Evolutionary conservation across 768 basidiomycete species (phyloP).

Genomic region (Macrolepiota dolichaula): DNA sequence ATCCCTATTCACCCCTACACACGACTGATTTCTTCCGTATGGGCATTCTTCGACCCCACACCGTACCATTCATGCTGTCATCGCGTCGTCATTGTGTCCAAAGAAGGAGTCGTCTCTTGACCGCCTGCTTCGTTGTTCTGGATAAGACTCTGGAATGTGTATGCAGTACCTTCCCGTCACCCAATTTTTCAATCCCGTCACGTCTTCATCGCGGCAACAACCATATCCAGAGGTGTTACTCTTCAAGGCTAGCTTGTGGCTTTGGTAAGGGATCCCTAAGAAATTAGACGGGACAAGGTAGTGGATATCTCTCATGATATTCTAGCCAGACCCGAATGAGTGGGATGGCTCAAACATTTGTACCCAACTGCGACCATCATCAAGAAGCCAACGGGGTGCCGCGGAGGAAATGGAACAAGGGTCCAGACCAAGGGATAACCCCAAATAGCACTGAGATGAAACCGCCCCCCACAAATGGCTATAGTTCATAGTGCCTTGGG

Average conservation of each 20-base stretch:
- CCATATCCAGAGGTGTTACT: background rate
- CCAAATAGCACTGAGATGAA: background rate
- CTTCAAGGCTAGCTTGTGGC: too few relatives aligned
- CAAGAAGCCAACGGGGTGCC: too few relatives aligned
- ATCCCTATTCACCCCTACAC: background rate
- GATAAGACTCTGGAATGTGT: background rate
- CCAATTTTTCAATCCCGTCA: background rate
- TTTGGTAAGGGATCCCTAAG: too few relatives aligned
- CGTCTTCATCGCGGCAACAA: background rate
- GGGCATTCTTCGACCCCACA: too few relatives aligned
- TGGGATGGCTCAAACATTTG: too few relatives aligned
- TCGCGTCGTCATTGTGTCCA: background rate
- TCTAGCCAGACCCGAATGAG: too few relatives aligned
- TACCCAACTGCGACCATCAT: too few relatives aligned
- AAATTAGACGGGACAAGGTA: too few relatives aligned
- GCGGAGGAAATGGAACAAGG: background rate
- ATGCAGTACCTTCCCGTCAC: background rate
- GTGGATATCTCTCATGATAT: too few relatives aligned
- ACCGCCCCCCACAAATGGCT: too few relatives aligned
- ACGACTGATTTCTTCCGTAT: too few relatives aligned
- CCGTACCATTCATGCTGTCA: background rate
- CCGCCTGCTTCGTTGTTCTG: background rate
- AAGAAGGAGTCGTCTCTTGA: background rate
- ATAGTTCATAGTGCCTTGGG: background rate
- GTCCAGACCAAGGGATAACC: too few relatives aligned